These are phyloP conservation scores for Clonostachys rosea DNA, from an alignment of 2,329 filamentous ascomycete species.

Conservation along the genomic window DNA sequence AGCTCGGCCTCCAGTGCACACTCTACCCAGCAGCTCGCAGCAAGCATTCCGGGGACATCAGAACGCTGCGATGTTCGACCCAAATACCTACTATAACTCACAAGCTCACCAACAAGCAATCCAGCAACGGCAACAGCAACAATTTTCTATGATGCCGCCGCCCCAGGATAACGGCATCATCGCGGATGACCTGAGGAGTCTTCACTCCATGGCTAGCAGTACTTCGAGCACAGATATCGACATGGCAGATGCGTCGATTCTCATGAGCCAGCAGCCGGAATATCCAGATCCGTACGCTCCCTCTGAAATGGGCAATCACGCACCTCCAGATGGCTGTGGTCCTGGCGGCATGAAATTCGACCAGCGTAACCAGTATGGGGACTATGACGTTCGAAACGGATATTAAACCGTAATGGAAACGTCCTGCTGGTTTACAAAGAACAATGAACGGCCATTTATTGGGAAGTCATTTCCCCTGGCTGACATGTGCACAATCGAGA, in stretches of 20 bases:
- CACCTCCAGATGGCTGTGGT: too few relatives aligned
- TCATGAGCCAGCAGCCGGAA: too few relatives aligned
- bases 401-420: background rate
- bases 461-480: too few relatives aligned
- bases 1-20: conserved; percentile 16
- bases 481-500: too few relatives aligned
- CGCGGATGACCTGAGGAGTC: conserved; percentile 26
- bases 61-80: conserved; percentile 15
- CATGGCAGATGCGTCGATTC: conserved; percentile 24
- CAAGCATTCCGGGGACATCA: background rate
- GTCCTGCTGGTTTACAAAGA: too few relatives aligned
- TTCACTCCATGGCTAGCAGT: conserved; percentile 22
- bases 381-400: background rate
- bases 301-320: too few relatives aligned
- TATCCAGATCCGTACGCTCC: too few relatives aligned
- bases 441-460: too few relatives aligned
- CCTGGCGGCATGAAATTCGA: too few relatives aligned
- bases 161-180: conserved; percentile 23
- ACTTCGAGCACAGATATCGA: conserved; percentile 20
- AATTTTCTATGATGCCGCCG: conserved; percentile 20
- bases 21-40: conserved; percentile 10
- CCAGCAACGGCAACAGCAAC: conserved; percentile 14
- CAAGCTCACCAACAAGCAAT: conserved; percentile 6
- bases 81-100: background rate
- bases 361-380: background rate